Evolutionary conservation across 2,329 filamentous ascomycete species (phyloP), one percentile per base, ranked within the genome.

Genomic region (Calcarisporium arbuscula): DNA sequence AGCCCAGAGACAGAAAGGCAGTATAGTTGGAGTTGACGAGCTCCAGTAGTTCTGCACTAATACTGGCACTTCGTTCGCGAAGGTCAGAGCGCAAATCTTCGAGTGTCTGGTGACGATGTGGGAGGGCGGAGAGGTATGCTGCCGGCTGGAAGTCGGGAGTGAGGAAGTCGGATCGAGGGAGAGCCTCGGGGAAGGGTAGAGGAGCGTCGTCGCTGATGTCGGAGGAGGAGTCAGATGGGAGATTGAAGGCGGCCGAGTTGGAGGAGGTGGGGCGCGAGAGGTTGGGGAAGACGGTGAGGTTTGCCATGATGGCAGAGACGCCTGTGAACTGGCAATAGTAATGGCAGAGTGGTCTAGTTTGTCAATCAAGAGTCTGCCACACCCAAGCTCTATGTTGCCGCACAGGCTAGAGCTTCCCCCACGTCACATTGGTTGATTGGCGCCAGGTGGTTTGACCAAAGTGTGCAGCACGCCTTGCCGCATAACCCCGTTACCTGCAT

Each of bases 21-120:
- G 87, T 82, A 57, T 98, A 96, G 60, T 98, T 94, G 33, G 82
- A 76, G 54, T 98, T 98, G 46, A 98, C 92, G 7, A 98, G 76
- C 62, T 95, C 90, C 14, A 98, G 71, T 4, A 98, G 72, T 63
- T 98, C 92, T 43, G 82, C 77, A 51, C 81, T 85, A 41, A 98
- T 80, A 15, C 82, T 73, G 47, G 85, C 77, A 47, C 81, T 85
- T 34, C 94, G 74, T 39, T 88, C 77, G 28, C 89, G 81, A 12
- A 98, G 70, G 52, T 98, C 94, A 5, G 81, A 66, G 22, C 90
- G 85, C 20, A 98, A 70, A 57, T 98, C 92, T 56, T 95, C 89
- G 30, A 98, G 84, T 1, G 90, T 95, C 59, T 98, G 92, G 58
- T 98, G 92, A 2, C 92, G 83, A 54, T 92, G 80, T 15, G 80